Percentiles rank a stretch among this genome's conserved stretches.
phyloP scores from a whole-genome alignment of 2,329 filamentous ascomycete genomes.

The Neurospora sp. region DNA sequence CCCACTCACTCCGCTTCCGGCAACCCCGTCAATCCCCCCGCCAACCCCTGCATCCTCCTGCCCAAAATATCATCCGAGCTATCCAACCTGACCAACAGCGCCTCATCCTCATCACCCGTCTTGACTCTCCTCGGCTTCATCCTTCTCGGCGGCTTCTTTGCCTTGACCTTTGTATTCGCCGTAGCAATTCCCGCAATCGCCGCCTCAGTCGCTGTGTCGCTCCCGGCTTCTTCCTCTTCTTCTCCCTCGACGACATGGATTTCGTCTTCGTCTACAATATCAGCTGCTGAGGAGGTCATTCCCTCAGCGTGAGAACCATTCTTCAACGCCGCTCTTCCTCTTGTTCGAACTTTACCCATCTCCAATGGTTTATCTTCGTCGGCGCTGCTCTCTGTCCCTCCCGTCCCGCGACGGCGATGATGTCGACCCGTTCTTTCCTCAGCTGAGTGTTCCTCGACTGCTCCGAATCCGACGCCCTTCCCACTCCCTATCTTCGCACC shows the following conservation, averaged over 20 bases:
- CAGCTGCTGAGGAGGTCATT: slow-evolving; percentile 8
- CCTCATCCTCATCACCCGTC: slow-evolving; percentile 29
- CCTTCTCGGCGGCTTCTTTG: slow-evolving; percentile 21
- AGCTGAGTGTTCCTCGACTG: background rate
- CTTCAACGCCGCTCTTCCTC: slow-evolving; percentile 20
- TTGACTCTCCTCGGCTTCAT: slow-evolving; percentile 21
- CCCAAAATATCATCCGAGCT: slow-evolving; percentile 49
- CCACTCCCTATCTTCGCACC: slow-evolving; percentile 1
- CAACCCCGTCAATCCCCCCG: slow-evolving; percentile 41
- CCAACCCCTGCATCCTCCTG: slow-evolving; percentile 48
- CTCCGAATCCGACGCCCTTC: background rate
- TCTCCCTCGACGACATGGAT: background rate
- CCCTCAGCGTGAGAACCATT: slow-evolving; percentile 6
- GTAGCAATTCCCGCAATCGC: background rate
- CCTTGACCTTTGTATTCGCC: slow-evolving; percentile 9
- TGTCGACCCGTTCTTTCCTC: slow-evolving; percentile 20
- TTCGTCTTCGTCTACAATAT: slow-evolving; percentile 14
- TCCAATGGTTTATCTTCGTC: slow-evolving; percentile 65
- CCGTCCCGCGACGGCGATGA: slow-evolving; percentile 46
- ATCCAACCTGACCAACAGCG: slow-evolving; percentile 37
- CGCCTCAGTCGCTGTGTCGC: slow-evolving; percentile 8
- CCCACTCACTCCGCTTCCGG: slow-evolving; percentile 22
- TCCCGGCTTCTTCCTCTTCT: background rate
- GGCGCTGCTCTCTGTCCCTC: slow-evolving; percentile 29
- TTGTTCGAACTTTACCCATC: slow-evolving; percentile 58